These are phyloP conservation scores for Penicillium sp. DNA, from an alignment of 2,329 filamentous ascomycete genomes.

Conservation along the genomic window DNA sequence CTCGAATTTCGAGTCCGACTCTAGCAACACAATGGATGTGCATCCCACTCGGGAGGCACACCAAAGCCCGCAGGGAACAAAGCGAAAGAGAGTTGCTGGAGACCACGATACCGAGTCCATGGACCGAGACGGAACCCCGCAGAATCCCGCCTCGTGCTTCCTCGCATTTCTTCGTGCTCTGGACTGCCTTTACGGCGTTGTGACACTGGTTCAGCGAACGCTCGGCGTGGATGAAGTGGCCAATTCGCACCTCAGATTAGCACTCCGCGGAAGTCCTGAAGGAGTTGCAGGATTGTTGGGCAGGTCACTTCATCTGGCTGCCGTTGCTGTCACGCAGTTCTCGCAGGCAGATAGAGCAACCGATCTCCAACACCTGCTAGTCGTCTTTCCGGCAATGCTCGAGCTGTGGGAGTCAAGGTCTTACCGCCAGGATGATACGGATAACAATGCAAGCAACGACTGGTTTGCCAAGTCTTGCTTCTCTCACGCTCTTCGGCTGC, in stretches of 20 bases:
- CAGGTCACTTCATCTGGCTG: constrained; percentile 36
- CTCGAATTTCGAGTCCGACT: constrained; percentile 36
- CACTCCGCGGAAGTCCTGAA: constrained; percentile 40
- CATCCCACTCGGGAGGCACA: constrained; percentile 26
- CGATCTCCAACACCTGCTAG: constrained; percentile 37
- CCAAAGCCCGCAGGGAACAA: constrained; percentile 33
- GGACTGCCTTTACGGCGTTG: constrained; percentile 38
- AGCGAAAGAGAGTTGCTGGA: constrained; percentile 39
- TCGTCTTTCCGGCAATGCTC: constrained; percentile 35
- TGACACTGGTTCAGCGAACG: constrained; percentile 29
- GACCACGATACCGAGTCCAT: constrained; percentile 30
- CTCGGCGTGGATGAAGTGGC: constrained; percentile 32
- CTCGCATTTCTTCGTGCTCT: constrained; percentile 35
- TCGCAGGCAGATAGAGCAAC: constrained; percentile 31
- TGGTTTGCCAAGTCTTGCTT: constrained; percentile 38
- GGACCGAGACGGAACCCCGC: constrained; percentile 33
- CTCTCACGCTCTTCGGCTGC: constrained; percentile 37
- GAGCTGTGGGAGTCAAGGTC: constrained; percentile 43
- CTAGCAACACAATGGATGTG: constrained; percentile 35
- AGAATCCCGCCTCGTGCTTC: constrained; percentile 35
- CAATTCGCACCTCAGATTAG: constrained; percentile 44
- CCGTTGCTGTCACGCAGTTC: constrained; percentile 34
- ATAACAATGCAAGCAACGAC: constrained; percentile 39
- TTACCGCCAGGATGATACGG: constrained; percentile 33
- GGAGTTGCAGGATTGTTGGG: constrained; percentile 39